Conservation (phyloP, 176 grass and related monocot genomes). For the Oryza longistaminata region DNA sequence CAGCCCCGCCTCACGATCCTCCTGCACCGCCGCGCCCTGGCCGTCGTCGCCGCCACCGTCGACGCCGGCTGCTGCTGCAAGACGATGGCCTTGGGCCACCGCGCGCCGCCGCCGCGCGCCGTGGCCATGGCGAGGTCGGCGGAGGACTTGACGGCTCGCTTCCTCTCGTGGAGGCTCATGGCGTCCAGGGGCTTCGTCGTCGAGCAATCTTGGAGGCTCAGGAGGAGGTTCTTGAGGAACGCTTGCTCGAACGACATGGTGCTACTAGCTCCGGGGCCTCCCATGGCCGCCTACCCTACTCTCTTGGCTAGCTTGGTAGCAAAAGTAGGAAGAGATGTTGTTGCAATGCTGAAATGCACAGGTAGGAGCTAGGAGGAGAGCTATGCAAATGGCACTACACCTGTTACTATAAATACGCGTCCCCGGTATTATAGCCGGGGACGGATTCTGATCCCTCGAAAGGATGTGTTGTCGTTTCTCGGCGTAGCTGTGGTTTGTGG, state of each 20-base stretch:
- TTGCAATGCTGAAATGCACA: not conserved
- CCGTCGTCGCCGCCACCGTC: not conserved
- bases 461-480: not conserved
- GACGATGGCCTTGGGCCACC: conserved; percentile 42
- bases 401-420: conserved; percentile 6
- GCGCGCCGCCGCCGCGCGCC: conserved; percentile 15
- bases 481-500: not conserved
- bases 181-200: not conserved
- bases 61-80: not conserved
- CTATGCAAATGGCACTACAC: not conserved
- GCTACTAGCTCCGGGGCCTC: conserved; percentile 4
- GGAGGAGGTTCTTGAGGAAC: conserved; percentile 60
- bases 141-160: conserved; percentile 52
- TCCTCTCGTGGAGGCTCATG: conserved; percentile 51
- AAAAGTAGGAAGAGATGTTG: no score
- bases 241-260: conserved; percentile 46
- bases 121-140: conserved; percentile 62
- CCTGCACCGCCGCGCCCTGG: conserved; percentile 38
- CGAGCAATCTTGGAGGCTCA: conserved; percentile 32
- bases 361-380: no score
- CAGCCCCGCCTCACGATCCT: conserved; percentile 28
- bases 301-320: not conserved
- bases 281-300: conserved; percentile 31
- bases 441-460: not conserved
- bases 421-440: no score